phyloP scores from a whole-genome alignment of 2,329 filamentous ascomycete genomes.

The Drechslerella coelobrocha region DNA sequence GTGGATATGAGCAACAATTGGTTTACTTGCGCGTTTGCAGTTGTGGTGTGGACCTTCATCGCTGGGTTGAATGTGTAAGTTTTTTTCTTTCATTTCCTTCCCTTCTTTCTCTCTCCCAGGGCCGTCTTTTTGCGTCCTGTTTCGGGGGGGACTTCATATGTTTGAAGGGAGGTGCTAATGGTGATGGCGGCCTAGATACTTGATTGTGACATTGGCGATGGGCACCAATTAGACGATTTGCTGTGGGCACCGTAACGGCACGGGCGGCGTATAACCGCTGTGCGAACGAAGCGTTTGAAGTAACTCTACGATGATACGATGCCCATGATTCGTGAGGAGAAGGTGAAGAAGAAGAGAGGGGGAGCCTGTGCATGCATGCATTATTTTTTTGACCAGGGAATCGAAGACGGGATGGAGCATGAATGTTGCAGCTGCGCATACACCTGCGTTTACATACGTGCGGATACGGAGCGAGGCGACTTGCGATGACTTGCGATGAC shows the following conservation, averaged over 20 bases:
- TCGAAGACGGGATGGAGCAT: too few species aligned
- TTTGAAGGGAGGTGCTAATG: too few species aligned
- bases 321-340: too few species aligned
- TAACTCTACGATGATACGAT: neutral
- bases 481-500: too few species aligned
- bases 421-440: too few species aligned
- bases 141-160: too few species aligned
- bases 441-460: too few species aligned
- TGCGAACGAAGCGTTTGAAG: neutral
- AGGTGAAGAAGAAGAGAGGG: too few species aligned
- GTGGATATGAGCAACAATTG: slow-evolving; percentile 76
- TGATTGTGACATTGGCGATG: slow-evolving; percentile 44
- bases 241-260: neutral
- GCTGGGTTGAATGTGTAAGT: slow-evolving; percentile 70
- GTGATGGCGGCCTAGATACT: slow-evolving; percentile 23
- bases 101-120: slow-evolving; percentile 4
- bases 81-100: neutral
- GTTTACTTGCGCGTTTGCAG: slow-evolving; percentile 66
- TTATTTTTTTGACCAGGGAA: too few species aligned
- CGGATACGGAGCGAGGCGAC: too few species aligned
- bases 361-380: too few species aligned
- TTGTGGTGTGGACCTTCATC: slow-evolving; percentile 75
- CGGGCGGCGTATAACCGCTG: neutral
- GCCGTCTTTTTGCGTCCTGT: slow-evolving; percentile 39
- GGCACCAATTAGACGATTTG: slow-evolving; percentile 8